Percentiles rank a stretch among this genome's conserved stretches.
Conservation (phyloP, 306 rosid genomes). For the Prunus campanulata region DNA sequence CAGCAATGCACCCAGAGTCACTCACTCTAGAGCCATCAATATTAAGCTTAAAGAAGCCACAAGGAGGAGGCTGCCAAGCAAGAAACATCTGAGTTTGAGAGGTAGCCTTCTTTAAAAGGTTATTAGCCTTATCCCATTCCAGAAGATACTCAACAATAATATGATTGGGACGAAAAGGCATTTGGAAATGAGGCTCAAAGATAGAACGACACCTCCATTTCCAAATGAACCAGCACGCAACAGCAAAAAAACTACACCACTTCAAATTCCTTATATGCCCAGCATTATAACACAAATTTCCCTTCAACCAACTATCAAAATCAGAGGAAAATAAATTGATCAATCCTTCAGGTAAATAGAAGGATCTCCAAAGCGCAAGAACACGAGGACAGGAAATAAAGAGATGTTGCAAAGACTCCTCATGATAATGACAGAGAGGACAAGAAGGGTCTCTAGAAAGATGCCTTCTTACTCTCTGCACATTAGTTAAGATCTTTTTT, state of each 20-base stretch:
- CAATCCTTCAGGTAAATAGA: not conserved
- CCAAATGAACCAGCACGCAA: no score
- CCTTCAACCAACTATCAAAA: no score
- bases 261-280: no score
- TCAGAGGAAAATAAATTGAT: not conserved
- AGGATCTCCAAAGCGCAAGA: not conserved
- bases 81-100: not conserved
- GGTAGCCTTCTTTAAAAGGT: no score
- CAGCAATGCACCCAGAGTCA: not conserved
- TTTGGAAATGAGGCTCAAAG: no score
- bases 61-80: not conserved
- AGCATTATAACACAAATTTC: no score
- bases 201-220: no score
- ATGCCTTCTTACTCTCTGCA: not conserved
- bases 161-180: no score
- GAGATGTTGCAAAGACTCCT: not conserved
- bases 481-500: not conserved
- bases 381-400: not conserved
- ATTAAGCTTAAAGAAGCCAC: no score
- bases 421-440: not conserved
- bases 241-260: no score
- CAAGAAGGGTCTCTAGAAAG: not conserved
- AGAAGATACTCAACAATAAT: no score
- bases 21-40: no score
- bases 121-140: not conserved